Base-by-base conservation (phyloP, 1,284 basidiomycete species). In the Pseudozyma hubeiensis region DNA sequence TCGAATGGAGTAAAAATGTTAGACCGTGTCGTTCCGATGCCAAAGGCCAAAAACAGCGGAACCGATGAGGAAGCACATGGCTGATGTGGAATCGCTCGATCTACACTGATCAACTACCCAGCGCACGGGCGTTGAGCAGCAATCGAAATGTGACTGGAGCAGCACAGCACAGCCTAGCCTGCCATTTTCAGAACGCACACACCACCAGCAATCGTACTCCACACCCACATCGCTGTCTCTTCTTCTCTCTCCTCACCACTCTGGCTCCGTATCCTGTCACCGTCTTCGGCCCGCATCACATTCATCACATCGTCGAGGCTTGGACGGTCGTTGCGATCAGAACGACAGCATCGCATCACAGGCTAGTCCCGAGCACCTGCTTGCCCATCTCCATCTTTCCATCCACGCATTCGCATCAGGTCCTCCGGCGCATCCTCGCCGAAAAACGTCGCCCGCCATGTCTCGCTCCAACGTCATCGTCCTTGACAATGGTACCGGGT, bases 401-500 rank as follows among this genome's bases (percentile, higher is more conserved):
- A 41, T 52, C 39, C 24, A 52, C 16, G 24, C 46, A 34, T 41
- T 31, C 31, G n/a, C 16, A 41, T 7, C 40, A 14, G 3, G 13
- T n/a, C 39, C 16, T 7, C n/a, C 39, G 16, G 16, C 39, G 16
- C 16, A 7, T n/a, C 9, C 5, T 30, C 17, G 9, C 10, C 10
- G n/a, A 31, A 33, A 16, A 17, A 30, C 30, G 3, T 13, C 11
- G 35, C 39, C 40, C 64, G 68, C 30, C 59, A 83, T 83, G 81
- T 81, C 81, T 54, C 79, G 80, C 41, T 81, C 81, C 53, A 82
- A 83, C 66, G 81, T 83, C 59, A 81, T 82, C 63, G 80, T 83
- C 14, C 74, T 83, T 83, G 95, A 98, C 87, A 97, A 97, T 89
- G 96, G 96, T 60, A 98, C 95, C 49, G 96, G 96, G 17, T 97